These are phyloP conservation scores for Stemphylium vesicarium DNA, from an alignment of 2,329 filamentous ascomycete species.

Conservation along the genomic window DNA sequence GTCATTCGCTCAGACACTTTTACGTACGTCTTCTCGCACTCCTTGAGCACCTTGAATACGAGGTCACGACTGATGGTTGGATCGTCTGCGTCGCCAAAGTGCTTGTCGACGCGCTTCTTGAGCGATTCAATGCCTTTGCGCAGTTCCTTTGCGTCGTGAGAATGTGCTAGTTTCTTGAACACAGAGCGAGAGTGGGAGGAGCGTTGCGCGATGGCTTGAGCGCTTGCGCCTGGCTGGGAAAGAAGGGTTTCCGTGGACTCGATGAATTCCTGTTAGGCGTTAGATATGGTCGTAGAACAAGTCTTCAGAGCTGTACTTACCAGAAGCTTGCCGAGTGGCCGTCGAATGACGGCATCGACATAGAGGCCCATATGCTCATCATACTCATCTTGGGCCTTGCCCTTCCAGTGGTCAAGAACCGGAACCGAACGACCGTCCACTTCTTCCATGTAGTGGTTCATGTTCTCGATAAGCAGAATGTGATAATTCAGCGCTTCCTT, in stretches of 20 bases:
- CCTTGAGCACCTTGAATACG: slow-evolving; percentile 65
- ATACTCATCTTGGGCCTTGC: slow-evolving; percentile 78
- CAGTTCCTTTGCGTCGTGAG: slow-evolving; percentile 83
- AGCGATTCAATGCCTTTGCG: slow-evolving; percentile 88
- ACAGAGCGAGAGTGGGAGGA: slow-evolving; percentile 81
- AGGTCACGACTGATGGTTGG: slow-evolving; percentile 66
- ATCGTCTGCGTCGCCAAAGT: slow-evolving; percentile 90
- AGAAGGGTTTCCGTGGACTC: slow-evolving; percentile 82
- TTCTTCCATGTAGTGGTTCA: slow-evolving; percentile 96
- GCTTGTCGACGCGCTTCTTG: slow-evolving; percentile 92
- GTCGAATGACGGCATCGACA: slow-evolving; percentile 82
- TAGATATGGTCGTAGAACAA: slow-evolving; percentile 1
- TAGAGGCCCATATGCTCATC: slow-evolving; percentile 88
- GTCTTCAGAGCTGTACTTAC: slow-evolving; percentile 41
- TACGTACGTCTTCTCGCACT: slow-evolving; percentile 64
- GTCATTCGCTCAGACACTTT: slow-evolving; percentile 59
- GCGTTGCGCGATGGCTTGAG: slow-evolving; percentile 72
- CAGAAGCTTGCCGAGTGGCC: slow-evolving; percentile 86
- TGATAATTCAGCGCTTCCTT: slow-evolving; percentile 98
- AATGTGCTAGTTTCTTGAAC: slow-evolving; percentile 84
- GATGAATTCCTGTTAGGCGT: slow-evolving; percentile 70
- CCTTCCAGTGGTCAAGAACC: slow-evolving; percentile 82
- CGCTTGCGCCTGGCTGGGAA: slow-evolving; percentile 59
- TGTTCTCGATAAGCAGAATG: slow-evolving; percentile 96
- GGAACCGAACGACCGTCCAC: slow-evolving; percentile 76